phyloP scores from a whole-genome alignment of 768 basidiomycete species.

The Auricularia cornea region DNA sequence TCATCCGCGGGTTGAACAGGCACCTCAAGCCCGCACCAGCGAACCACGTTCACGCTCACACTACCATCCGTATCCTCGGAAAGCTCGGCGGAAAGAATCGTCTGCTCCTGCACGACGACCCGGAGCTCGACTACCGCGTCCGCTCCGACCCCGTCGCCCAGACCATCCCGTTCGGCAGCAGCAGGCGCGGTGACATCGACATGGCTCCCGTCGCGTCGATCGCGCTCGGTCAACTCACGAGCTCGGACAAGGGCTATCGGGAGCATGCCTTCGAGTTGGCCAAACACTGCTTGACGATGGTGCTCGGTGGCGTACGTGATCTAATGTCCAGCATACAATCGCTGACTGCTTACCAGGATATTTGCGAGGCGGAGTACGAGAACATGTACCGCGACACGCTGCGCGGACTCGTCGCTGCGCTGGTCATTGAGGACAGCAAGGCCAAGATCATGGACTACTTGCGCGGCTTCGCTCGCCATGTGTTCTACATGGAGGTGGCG shows the following conservation, averaged over 20 bases:
- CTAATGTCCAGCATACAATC: not conserved
- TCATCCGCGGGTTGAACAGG: slow-evolving; percentile 91
- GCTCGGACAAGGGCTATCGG: slow-evolving; percentile 30
- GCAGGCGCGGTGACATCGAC: slow-evolving; percentile 53
- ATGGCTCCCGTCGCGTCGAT: slow-evolving; percentile 57
- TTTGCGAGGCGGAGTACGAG: slow-evolving; percentile 64
- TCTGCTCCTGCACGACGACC: slow-evolving; percentile 73
- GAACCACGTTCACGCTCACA: slow-evolving; percentile 84
- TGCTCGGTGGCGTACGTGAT: slow-evolving; percentile 62
- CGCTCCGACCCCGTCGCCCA: slow-evolving; percentile 65
- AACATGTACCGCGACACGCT: slow-evolving; percentile 60
- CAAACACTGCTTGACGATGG: slow-evolving; percentile 59
- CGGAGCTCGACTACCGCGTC: slow-evolving; percentile 60
- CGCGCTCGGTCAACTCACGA: slow-evolving; percentile 54
- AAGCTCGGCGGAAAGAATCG: slow-evolving; percentile 95
- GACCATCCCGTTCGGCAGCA: slow-evolving; percentile 62
- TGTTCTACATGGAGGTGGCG: slow-evolving; percentile 70
- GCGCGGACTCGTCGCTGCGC: slow-evolving; percentile 71
- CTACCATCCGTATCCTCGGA: slow-evolving; percentile 91
- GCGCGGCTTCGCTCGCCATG: slow-evolving; percentile 54
- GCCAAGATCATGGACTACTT: slow-evolving; percentile 64
- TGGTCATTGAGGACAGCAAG: slow-evolving; percentile 60
- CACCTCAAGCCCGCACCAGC: slow-evolving; percentile 85
- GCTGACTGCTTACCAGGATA: slow-evolving; percentile 38
- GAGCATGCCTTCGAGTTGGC: slow-evolving; percentile 36